Evolutionary conservation across 257 asterid species (phyloP).

Genomic region (Dorcoceras hygrometricum): DNA sequence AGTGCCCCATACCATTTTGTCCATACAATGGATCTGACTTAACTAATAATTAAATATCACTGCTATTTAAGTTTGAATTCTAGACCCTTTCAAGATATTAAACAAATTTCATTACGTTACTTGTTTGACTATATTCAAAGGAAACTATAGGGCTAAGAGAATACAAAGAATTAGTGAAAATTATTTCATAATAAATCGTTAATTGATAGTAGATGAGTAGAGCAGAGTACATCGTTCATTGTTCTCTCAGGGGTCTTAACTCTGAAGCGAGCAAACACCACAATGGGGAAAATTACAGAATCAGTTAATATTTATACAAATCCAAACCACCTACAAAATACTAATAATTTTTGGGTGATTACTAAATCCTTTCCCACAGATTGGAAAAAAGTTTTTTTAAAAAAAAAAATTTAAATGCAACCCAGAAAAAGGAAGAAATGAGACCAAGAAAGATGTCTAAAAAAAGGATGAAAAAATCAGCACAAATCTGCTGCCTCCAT

Average conservation of each 20-base stretch:
- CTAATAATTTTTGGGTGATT: conserved; percentile 24
- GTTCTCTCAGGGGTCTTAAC: conserved; percentile 38
- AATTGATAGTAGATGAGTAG: too few relatives aligned
- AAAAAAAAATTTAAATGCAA: conserved; percentile 1
- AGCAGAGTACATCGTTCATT: too few relatives aligned
- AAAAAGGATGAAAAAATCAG: conserved; percentile 30
- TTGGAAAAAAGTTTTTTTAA: background rate
- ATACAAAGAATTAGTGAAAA: too few relatives aligned
- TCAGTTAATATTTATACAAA: conserved; percentile 21
- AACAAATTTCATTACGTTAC: background rate
- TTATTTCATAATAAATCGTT: too few relatives aligned
- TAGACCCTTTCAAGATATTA: background rate
- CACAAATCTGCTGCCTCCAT: conserved; percentile 26
- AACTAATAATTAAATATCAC: too few relatives aligned
- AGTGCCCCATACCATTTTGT: background rate
- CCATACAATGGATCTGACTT: background rate
- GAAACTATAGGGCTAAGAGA: too few relatives aligned
- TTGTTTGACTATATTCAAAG: background rate
- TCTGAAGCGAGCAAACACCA: conserved; percentile 28
- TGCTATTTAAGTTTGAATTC: background rate
- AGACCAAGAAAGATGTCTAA: conserved; percentile 32
- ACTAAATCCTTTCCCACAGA: background rate
- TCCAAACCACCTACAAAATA: conserved; percentile 31
- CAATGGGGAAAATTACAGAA: conserved; percentile 35
- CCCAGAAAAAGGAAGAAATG: background rate